Percentiles rank a stretch among this genome's conserved stretches.
Evolutionary conservation across 192 early-diverging fungal genomes (phyloP).

Genomic region (Mortierella antarctica): DNA sequence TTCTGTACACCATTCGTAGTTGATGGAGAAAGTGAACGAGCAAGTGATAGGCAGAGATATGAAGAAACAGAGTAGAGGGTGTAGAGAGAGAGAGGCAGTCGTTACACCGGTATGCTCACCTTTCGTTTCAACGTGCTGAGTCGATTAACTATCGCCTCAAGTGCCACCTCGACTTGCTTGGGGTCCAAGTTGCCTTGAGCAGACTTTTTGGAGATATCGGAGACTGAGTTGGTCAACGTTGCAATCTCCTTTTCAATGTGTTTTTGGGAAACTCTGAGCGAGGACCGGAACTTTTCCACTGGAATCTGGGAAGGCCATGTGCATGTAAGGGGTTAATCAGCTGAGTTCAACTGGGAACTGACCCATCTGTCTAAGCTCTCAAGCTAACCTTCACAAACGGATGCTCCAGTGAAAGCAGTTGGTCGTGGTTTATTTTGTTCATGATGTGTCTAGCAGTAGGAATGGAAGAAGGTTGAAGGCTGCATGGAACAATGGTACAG

Average conservation of each 20-base stretch:
- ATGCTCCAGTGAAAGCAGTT: conserved; percentile 93
- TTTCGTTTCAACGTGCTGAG: conserved; percentile 81
- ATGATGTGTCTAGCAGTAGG: conserved; percentile 37
- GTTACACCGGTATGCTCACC: conserved; percentile 46
- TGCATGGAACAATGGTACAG: too few species aligned
- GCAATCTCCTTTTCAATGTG: conserved; percentile 86
- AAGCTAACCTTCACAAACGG: conserved; percentile 88
- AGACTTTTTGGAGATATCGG: conserved; percentile 60
- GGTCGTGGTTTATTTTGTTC: conserved; percentile 79
- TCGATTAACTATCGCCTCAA: conserved; percentile 75
- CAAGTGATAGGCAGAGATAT: not conserved
- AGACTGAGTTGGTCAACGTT: conserved; percentile 55
- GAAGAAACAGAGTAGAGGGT: not conserved
- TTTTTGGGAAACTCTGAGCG: conserved; percentile 68
- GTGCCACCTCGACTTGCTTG: conserved; percentile 63
- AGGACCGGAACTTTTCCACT: conserved; percentile 51
- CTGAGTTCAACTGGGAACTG: conserved; percentile 60
- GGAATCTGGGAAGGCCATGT: conserved; percentile 60
- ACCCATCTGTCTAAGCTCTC: not conserved
- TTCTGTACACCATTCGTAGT: not conserved
- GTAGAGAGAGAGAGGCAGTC: not conserved
- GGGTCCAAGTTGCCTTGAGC: conserved; percentile 53
- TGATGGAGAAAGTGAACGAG: not conserved
- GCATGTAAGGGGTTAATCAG: conserved; percentile 89
- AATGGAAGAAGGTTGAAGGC: not conserved